Conservation (phyloP, 2,329 filamentous ascomycete genomes). For the Hymenoscyphus occultus region DNA sequence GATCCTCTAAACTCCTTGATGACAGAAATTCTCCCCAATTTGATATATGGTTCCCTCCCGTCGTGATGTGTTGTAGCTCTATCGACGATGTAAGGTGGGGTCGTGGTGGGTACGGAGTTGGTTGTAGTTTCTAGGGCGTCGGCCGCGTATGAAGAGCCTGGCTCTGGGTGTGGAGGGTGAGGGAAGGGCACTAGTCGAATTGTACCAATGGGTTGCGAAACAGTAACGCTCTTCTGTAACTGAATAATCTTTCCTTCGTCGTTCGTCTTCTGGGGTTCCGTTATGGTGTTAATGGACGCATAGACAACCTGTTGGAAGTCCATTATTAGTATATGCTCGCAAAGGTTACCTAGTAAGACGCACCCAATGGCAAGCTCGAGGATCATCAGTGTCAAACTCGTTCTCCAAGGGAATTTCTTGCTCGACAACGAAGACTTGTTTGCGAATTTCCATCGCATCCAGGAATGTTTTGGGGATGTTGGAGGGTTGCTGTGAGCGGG, state of each 20-base stretch:
- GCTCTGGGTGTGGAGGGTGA: slow-evolving; percentile 53
- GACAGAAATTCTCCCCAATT: slow-evolving; percentile 76
- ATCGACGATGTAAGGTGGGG: slow-evolving; percentile 26
- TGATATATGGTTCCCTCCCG: slow-evolving; percentile 72
- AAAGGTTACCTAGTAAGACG: neutral
- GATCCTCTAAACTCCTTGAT: slow-evolving; percentile 50
- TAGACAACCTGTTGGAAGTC: slow-evolving; percentile 50
- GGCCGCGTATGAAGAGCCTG: slow-evolving; percentile 36
- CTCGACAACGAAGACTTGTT: slow-evolving; percentile 59
- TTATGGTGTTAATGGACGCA: slow-evolving; percentile 54
- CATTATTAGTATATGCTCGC: neutral
- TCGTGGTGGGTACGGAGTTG: slow-evolving; percentile 14
- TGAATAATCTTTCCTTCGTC: slow-evolving; percentile 42
- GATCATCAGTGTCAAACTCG: slow-evolving; percentile 80
- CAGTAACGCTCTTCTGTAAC: slow-evolving; percentile 44
- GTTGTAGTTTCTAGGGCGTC: slow-evolving; percentile 24
- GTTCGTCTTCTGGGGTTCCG: slow-evolving; percentile 45
- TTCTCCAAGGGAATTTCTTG: slow-evolving; percentile 58
- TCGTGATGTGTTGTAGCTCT: slow-evolving; percentile 51
- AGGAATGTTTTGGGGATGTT: slow-evolving; percentile 55
- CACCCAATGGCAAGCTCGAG: slow-evolving; percentile 81
- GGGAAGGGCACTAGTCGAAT: slow-evolving; percentile 59
- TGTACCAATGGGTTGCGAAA: slow-evolving; percentile 33
- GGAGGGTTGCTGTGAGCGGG: slow-evolving; percentile 44
- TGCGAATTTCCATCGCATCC: slow-evolving; percentile 61